Evolutionary conservation across 306 rosid species (phyloP), one percentile per base, ranked within the genome.

Genomic region (Prosopis cineraria): DNA sequence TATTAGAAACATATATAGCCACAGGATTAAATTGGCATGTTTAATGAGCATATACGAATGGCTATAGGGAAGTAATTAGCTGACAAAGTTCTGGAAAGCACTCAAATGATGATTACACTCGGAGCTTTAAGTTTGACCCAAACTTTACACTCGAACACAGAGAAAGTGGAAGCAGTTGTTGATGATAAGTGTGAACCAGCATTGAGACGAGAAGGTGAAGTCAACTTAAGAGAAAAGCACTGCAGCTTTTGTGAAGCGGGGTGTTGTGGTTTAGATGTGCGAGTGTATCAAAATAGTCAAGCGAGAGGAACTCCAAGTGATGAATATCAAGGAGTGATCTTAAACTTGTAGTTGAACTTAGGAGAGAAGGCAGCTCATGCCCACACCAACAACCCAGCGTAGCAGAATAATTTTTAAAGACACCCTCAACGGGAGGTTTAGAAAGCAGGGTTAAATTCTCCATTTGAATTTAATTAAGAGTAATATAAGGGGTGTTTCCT

Each of bases 21-120:
- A 10, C 34, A 22, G 7, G 34, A 22, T 44, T 17, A 37, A 52
- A 27, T 58, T 27, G 65, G 65, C 36, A 27, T 58, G 65, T 25
- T 58, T 27, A 25, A 20, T 52, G n/a, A 13, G 65, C 17, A 20
- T 33, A 7, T 31, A 9, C 8, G 58, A 20, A n/a, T n/a, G 34
- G 41, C 33, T 66, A 24, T 44, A 33, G 30, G 68, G 34, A 31
- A 67, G 50, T 7, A 65, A 65, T 74, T 33, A 36, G 74, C 68
- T 48, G 50, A 47, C 66, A 69, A 69, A 45, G 36, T 69, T 41
- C 27, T 68, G 75, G n/a, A 37, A 71, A 25, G 53, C 16, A 37
- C 78, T 36, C 29, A 25, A 52, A 52, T 52, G 20, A 20, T 52
- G 20, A 20, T 52, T 60, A 30, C 10, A 41, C 39, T 50, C 43